These are phyloP conservation scores for Leptographium flavum DNA, from an alignment of 2,329 filamentous ascomycete genomes.

Conservation along the genomic window DNA sequence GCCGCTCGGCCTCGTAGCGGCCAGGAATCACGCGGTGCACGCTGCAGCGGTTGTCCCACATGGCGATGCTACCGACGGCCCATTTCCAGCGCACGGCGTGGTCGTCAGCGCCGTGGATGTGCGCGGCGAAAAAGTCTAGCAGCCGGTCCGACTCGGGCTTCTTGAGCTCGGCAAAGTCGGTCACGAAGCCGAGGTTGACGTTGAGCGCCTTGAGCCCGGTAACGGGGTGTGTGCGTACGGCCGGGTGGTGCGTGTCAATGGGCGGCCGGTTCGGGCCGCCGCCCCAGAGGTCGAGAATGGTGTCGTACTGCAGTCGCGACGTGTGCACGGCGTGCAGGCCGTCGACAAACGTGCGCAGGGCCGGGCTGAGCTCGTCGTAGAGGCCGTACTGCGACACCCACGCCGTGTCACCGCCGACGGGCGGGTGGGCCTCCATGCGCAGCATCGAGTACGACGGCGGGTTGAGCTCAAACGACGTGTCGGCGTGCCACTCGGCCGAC, in stretches of 20 bases:
- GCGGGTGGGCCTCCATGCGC: slow-evolving; percentile 34
- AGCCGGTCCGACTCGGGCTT: slow-evolving; percentile 31
- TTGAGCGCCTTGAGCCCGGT: slow-evolving; percentile 30
- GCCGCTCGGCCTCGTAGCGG: slow-evolving; percentile 20
- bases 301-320: slow-evolving; percentile 30
- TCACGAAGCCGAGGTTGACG: slow-evolving; percentile 30
- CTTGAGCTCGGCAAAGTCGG: slow-evolving; percentile 33
- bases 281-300: slow-evolving; percentile 29
- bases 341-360: slow-evolving; percentile 26
- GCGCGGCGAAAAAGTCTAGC: slow-evolving; percentile 28
- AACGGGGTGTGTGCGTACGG: slow-evolving; percentile 33
- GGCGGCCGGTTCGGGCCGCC: slow-evolving; percentile 26
- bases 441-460: slow-evolving; percentile 35
- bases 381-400: slow-evolving; percentile 32
- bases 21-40: slow-evolving; percentile 28
- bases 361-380: slow-evolving; percentile 28
- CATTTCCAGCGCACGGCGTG: slow-evolving; percentile 36
- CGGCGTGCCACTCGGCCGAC: slow-evolving; percentile 30
- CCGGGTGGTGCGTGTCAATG: slow-evolving; percentile 32
- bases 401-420: slow-evolving; percentile 30
- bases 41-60: slow-evolving; percentile 34
- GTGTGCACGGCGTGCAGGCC: slow-evolving; percentile 30
- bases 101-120: slow-evolving; percentile 34
- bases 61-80: slow-evolving; percentile 31
- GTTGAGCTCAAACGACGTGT: slow-evolving; percentile 36